These are phyloP conservation scores for Moniliophthora roreri DNA, from an alignment of 1,284 basidiomycete genomes.

Conservation along the genomic window DNA sequence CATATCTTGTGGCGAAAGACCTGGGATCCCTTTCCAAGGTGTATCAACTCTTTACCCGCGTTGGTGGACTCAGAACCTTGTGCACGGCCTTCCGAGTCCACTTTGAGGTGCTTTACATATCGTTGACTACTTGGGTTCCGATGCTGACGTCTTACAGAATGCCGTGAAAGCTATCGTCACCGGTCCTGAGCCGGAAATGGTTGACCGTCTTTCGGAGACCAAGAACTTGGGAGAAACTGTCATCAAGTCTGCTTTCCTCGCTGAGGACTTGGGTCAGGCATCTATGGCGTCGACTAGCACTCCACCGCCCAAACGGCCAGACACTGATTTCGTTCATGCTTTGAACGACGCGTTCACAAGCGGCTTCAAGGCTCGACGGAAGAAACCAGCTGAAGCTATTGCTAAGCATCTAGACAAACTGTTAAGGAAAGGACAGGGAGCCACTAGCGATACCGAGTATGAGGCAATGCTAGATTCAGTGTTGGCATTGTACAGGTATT, in stretches of 20 bases:
- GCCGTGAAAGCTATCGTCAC: slow-evolving; percentile 55
- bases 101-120: slow-evolving; percentile 43
- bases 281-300: slow-evolving; percentile 29
- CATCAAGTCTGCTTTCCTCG: slow-evolving; percentile 45
- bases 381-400: slow-evolving; percentile 93
- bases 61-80: slow-evolving; percentile 55
- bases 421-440: slow-evolving; percentile 84
- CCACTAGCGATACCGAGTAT: slow-evolving; percentile 71
- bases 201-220: slow-evolving; percentile 71
- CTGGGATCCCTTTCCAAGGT: slow-evolving; percentile 52
- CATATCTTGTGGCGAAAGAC: slow-evolving; percentile 55
- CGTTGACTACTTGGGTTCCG: background rate
- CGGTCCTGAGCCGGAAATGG: slow-evolving; percentile 72
- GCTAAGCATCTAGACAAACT: slow-evolving; percentile 88
- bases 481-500: slow-evolving; percentile 84
- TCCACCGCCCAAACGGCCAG: slow-evolving; percentile 31
- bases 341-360: slow-evolving; percentile 76
- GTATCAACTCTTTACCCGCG: slow-evolving; percentile 65
- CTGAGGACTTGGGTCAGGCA: slow-evolving; percentile 14
- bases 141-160: slow-evolving; percentile 32
- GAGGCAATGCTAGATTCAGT: slow-evolving; percentile 73
- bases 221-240: slow-evolving; percentile 62
- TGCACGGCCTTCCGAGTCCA: slow-evolving; percentile 63
- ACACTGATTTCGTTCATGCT: slow-evolving; percentile 58
- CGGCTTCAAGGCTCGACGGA: slow-evolving; percentile 81